These are phyloP conservation scores for Vitis amurensis DNA, from an alignment of 164 flowering plant genomes.

Conservation along the genomic window DNA sequence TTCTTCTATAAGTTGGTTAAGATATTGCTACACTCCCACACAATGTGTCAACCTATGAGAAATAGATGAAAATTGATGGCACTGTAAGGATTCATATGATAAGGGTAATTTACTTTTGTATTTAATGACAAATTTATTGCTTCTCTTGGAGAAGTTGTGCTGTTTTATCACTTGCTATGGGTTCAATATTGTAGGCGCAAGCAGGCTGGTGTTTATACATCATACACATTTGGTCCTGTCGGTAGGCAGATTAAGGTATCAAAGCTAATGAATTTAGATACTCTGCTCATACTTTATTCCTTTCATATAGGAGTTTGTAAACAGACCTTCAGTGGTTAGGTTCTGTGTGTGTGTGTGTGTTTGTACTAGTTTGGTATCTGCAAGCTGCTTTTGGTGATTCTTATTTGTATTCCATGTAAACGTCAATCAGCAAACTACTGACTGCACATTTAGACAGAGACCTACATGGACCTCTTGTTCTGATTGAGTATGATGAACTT, in stretches of 20 bases:
- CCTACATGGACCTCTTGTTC: neutral
- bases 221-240: conserved; percentile 70
- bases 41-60: neutral
- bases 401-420: no score
- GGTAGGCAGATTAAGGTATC: conserved; percentile 64
- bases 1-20: neutral
- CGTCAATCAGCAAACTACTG: no score
- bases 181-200: conserved; percentile 49
- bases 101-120: neutral
- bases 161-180: conserved; percentile 1
- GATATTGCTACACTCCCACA: neutral
- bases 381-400: no score
- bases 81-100: neutral
- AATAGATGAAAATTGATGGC: neutral
- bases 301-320: no score
- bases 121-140: neutral
- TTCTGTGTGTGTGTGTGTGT: no score
- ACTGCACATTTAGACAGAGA: neutral
- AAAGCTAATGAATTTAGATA: neutral
- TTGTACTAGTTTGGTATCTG: neutral
- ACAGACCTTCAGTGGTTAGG: no score
- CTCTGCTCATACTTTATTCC: neutral
- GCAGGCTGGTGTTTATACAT: conserved; percentile 78
- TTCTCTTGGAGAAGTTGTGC: neutral
- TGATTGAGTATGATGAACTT: conserved; percentile 5